A percentile compares a stretch with the other conserved stretches of the same genome.
Evolutionary conservation across 1,284 basidiomycete genomes (phyloP).

Genomic region (Leccinum subrobustum): DNA sequence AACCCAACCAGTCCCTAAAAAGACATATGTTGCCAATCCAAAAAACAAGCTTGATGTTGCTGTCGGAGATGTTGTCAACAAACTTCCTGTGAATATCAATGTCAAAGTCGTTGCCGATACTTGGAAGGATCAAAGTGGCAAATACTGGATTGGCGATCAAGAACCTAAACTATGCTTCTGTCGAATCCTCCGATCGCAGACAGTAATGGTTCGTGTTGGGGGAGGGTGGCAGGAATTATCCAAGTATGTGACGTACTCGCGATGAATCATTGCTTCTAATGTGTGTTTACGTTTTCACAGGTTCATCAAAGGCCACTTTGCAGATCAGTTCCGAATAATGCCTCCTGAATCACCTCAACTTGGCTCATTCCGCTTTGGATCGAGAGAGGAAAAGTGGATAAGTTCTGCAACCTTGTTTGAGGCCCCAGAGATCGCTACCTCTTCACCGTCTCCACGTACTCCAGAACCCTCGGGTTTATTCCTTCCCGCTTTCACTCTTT

Average conservation of each 20-base stretch:
- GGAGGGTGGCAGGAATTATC: constrained; percentile 93
- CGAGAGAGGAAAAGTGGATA: constrained; percentile 76
- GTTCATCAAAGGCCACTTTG: constrained; percentile 84
- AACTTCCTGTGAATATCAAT: constrained; percentile 81
- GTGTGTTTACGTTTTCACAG: constrained; percentile 39
- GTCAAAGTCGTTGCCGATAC: constrained; percentile 79
- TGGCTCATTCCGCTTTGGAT: constrained; percentile 36
- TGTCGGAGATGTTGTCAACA: constrained; percentile 88
- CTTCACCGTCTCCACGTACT: constrained; percentile 58
- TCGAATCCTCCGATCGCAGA: constrained; percentile 86
- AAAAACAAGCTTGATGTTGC: constrained; percentile 90
- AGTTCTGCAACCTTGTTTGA: constrained; percentile 71
- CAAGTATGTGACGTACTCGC: constrained; percentile 52
- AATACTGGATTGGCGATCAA: constrained; percentile 92
- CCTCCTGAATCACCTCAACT: constrained; percentile 56
- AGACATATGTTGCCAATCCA: constrained; percentile 80
- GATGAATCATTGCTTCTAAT: not conserved
- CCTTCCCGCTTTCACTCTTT: constrained; percentile 49
- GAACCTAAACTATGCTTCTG: constrained; percentile 90
- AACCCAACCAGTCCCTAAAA: constrained; percentile 41
- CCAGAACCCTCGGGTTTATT: constrained; percentile 59
- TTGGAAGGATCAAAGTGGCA: constrained; percentile 89
- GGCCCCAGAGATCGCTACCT: constrained; percentile 42
- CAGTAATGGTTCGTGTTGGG: constrained; percentile 93
- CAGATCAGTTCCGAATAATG: constrained; percentile 70